phyloP scores from a whole-genome alignment of 805 yeast genomes.

The Tetrapisispora namnaoensis region DNA sequence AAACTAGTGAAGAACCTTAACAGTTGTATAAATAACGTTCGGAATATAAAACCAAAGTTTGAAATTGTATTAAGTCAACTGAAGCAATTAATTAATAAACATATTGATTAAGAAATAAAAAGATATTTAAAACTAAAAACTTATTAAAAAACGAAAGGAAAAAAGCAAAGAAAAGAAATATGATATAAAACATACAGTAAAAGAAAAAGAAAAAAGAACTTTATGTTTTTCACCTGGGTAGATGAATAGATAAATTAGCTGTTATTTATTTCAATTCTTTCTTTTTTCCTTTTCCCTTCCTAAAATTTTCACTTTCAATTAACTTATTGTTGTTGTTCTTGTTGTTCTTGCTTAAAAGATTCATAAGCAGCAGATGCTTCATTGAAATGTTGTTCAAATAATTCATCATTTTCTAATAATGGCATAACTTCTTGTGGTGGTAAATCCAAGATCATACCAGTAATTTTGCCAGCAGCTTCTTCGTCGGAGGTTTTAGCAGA shows the following conservation, averaged over 20 bases:
- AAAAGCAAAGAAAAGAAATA: background rate
- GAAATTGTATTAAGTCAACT: too few species aligned
- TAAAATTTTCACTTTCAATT: background rate
- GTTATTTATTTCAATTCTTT: background rate
- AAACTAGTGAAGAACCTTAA: too few species aligned
- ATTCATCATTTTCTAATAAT: constrained; percentile 80
- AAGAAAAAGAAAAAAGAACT: background rate
- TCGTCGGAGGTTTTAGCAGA: constrained; percentile 79
- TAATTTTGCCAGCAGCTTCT: constrained; percentile 96
- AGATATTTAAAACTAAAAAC: constrained; percentile 4
- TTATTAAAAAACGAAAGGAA: background rate
- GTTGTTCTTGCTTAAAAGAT: constrained; percentile 60
- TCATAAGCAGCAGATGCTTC: constrained; percentile 94
- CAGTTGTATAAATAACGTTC: too few species aligned
- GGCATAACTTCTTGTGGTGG: constrained; percentile 84
- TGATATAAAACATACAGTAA: background rate
- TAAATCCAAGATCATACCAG: constrained; percentile 97
- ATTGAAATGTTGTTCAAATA: constrained; percentile 81
- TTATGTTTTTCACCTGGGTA: background rate
- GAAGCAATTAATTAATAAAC: constrained; percentile 1
- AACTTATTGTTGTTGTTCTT: constrained; percentile 16
- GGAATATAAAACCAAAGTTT: too few species aligned
- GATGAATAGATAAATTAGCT: background rate
- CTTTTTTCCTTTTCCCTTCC: background rate
- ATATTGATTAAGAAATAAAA: constrained; percentile 4